Percentiles rank a stretch among this genome's conserved stretches.
Conservation (phyloP, 1,139 yeast genomes). For the Keqinozyma sinolaborantium region DNA sequence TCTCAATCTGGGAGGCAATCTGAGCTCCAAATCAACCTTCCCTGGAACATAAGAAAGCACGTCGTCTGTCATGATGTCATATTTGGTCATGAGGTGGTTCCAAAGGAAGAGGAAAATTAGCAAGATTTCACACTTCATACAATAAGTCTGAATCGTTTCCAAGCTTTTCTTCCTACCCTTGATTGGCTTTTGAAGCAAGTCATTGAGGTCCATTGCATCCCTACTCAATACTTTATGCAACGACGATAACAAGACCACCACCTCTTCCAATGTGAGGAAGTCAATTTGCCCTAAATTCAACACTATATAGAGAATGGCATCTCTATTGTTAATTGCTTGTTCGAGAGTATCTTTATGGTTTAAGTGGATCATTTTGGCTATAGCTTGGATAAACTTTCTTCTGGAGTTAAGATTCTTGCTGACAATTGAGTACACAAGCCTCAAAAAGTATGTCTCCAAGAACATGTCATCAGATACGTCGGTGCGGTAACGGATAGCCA, state of each 20-base stretch:
- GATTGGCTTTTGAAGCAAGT: slow-evolving; percentile 8
- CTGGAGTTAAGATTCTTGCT: slow-evolving; percentile 39
- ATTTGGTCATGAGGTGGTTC: slow-evolving; percentile 16
- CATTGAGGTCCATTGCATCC: slow-evolving; percentile 35
- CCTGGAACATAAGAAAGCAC: slow-evolving; percentile 22
- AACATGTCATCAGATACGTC: slow-evolving; percentile 18
- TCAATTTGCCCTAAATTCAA: slow-evolving; percentile 36
- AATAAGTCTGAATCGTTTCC: slow-evolving; percentile 6
- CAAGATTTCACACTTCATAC: slow-evolving; percentile 17
- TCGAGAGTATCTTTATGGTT: slow-evolving; percentile 10
- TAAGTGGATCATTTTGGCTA: slow-evolving; percentile 21
- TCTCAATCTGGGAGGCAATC: slow-evolving; percentile 16
- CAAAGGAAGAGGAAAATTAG: slow-evolving; percentile 20
- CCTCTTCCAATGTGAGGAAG: slow-evolving; percentile 41
- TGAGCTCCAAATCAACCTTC: slow-evolving; percentile 23
- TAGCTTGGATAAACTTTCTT: slow-evolving; percentile 38
- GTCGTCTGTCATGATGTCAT: slow-evolving; percentile 16
- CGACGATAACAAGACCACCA: slow-evolving; percentile 13
- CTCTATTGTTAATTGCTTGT: slow-evolving; percentile 16
- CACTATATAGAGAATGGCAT: slow-evolving; percentile 30
- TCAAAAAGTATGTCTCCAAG: slow-evolving; percentile 17
- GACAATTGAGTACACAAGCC: slow-evolving; percentile 39
- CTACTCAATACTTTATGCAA: slow-evolving; percentile 17
- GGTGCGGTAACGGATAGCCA: slow-evolving; percentile 47
- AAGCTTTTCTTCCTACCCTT: not conserved